These are phyloP conservation scores for Stephanodiscus triporus DNA, from an alignment of 108 stramenopile genomes.

Conservation along the genomic window DNA sequence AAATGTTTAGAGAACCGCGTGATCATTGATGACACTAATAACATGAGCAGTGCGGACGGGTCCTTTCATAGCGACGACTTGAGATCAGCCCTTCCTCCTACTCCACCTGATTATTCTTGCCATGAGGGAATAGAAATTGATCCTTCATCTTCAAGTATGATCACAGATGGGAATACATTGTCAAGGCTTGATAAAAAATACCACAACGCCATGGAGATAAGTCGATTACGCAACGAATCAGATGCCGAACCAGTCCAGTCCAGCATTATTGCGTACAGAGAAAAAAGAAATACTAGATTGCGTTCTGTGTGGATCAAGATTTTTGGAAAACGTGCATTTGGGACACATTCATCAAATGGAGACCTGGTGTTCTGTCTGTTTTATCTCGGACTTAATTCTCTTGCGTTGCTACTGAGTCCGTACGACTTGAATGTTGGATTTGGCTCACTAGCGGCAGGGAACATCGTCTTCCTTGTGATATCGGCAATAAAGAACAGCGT, in stretches of 20 bases:
- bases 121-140: background rate
- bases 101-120: background rate
- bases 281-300: constrained; percentile 24
- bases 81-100: background rate
- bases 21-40: background rate
- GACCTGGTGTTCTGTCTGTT: constrained; percentile 20
- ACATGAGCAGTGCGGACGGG: background rate
- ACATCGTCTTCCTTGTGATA: constrained; percentile 30
- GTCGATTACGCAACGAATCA: constrained; percentile 19
- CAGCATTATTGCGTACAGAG: constrained; percentile 20
- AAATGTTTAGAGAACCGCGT: background rate
- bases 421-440: constrained; percentile 29
- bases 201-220: constrained; percentile 15
- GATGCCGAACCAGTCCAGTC: constrained; percentile 2
- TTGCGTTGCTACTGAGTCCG: constrained; percentile 21
- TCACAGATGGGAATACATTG: background rate
- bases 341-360: constrained; percentile 12
- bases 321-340: constrained; percentile 10
- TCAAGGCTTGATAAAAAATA: background rate
- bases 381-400: constrained; percentile 19
- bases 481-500: constrained; percentile 27
- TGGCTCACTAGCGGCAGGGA: constrained; percentile 38
- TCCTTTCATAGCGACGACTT: background rate
- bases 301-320: constrained; percentile 12
- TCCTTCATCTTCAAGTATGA: too few species aligned